Conservation (phyloP, 345 rosid species). For the Boechera divaricarpa region DNA sequence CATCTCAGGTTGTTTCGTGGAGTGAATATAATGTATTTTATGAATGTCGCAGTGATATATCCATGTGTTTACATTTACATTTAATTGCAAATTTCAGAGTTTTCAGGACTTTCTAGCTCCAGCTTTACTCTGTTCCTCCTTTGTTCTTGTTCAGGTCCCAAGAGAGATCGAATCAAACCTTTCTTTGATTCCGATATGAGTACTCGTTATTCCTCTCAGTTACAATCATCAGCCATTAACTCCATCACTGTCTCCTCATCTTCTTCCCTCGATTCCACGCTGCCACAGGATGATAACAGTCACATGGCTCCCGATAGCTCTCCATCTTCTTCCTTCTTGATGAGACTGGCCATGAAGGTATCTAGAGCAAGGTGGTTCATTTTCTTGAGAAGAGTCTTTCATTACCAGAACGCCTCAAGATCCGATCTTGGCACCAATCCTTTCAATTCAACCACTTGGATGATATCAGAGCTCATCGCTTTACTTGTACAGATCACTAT, state of each 20-base stretch:
- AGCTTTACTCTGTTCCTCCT: neutral
- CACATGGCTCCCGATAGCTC: constrained; percentile 47
- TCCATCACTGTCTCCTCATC: constrained; percentile 48
- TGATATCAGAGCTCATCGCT: constrained; percentile 78
- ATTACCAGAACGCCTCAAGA: constrained; percentile 87
- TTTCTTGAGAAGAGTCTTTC: constrained; percentile 92
- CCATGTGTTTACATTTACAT: too few relatives aligned
- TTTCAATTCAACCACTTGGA: constrained; percentile 84
- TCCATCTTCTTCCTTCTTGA: constrained; percentile 49
- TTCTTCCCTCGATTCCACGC: constrained; percentile 50
- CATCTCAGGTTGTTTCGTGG: neutral
- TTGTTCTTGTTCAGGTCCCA: neutral
- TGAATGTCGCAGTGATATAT: too few relatives aligned
- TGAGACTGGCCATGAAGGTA: constrained; percentile 72
- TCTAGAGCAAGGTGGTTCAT: constrained; percentile 95
- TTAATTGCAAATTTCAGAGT: too few relatives aligned
- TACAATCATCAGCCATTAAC: constrained; percentile 56
- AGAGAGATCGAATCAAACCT: neutral
- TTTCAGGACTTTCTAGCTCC: constrained; percentile 1
- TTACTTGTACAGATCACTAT: constrained; percentile 68
- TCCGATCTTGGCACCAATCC: constrained; percentile 90
- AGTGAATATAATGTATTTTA: neutral
- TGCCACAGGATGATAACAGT: constrained; percentile 45
- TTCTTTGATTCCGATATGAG: constrained; percentile 52
- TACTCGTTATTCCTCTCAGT: constrained; percentile 57